Conservation (phyloP, 305 asterid species). For the Fraxinus greggii region DNA sequence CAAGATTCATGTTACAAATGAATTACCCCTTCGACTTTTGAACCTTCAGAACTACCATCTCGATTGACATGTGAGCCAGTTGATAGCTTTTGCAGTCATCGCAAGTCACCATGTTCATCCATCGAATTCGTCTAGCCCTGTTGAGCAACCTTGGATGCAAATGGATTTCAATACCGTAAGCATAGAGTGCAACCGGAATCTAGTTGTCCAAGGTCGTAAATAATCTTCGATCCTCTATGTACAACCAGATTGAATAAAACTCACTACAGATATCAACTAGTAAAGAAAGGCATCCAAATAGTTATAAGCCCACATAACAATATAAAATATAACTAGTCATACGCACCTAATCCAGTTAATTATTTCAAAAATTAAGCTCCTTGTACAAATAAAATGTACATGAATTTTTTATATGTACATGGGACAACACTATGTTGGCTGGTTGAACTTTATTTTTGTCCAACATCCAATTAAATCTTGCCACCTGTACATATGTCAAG, state of each 20-base stretch:
- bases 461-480: too few species aligned
- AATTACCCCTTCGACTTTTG: neutral
- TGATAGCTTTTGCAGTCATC: neutral
- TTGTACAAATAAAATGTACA: too few species aligned
- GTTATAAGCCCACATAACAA: neutral
- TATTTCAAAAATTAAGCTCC: neutral
- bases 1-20: neutral
- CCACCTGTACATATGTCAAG: too few species aligned
- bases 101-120: neutral
- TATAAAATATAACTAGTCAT: too few species aligned
- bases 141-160: neutral
- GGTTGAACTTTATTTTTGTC: too few species aligned
- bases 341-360: neutral
- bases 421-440: too few species aligned
- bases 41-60: neutral
- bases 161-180: neutral
- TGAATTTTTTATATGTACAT: too few species aligned
- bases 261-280: neutral
- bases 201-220: neutral
- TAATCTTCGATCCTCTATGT: neutral
- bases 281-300: neutral
- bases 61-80: neutral
- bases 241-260: neutral
- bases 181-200: neutral
- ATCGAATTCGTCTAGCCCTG: neutral